Conservation (phyloP, 805 yeast genomes). For the Nakazawaea populi region DNA sequence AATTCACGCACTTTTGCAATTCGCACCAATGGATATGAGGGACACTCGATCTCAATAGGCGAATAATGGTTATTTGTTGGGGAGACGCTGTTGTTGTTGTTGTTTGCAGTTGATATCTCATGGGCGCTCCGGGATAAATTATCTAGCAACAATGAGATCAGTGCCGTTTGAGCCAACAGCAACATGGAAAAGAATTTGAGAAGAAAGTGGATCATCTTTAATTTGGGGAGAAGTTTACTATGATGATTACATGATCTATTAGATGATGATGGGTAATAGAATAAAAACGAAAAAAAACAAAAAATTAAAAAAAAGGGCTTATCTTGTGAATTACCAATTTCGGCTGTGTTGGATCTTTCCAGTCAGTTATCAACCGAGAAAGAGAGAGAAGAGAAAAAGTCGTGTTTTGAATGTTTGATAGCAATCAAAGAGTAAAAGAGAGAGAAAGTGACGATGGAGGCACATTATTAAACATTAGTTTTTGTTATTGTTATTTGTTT, state of each 20-base stretch:
- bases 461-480: too few species aligned
- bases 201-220: too few species aligned
- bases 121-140: too few species aligned
- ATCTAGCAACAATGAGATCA: too few species aligned
- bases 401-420: neutral
- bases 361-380: neutral
- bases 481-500: too few species aligned
- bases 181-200: too few species aligned
- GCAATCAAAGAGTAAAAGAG: neutral
- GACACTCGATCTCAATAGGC: constrained; percentile 24
- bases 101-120: neutral
- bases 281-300: too few species aligned
- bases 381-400: neutral
- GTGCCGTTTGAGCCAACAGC: too few species aligned
- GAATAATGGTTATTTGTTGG: constrained; percentile 7
- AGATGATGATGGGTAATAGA: too few species aligned
- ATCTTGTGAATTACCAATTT: neutral
- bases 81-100: neutral
- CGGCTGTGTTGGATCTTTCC: neutral
- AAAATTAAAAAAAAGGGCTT: neutral
- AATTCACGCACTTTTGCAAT: constrained; percentile 17
- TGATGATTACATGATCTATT: too few species aligned
- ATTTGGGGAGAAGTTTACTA: too few species aligned
- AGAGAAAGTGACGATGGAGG: too few species aligned
- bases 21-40: constrained; percentile 16